Percentiles rank a stretch among this genome's conserved stretches.
Evolutionary conservation across 164 flowering plant genomes (phyloP).

Genomic region (Magnolia kwangsiensis): DNA sequence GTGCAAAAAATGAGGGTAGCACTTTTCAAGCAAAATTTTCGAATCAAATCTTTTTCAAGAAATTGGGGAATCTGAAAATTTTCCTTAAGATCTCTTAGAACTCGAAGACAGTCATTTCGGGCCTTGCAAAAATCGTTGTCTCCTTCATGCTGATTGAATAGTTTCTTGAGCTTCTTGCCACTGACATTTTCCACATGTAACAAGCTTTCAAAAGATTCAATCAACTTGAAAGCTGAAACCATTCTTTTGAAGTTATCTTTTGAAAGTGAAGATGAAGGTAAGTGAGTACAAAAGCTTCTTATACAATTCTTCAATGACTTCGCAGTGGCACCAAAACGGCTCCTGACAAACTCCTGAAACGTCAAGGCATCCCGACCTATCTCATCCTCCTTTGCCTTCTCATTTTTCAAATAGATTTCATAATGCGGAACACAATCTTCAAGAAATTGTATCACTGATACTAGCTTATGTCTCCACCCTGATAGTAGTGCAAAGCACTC

Average conservation of each 20-base stretch:
- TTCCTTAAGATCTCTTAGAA: constrained; percentile 22
- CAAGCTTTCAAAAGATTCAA: constrained; percentile 30
- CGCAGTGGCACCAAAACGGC: neutral
- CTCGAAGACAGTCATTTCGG: constrained; percentile 17
- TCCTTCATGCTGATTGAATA: constrained; percentile 22
- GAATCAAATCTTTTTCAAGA: constrained; percentile 8
- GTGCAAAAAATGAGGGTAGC: constrained; percentile 45
- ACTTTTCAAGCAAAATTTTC: constrained; percentile 16
- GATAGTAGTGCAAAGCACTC: constrained; percentile 41
- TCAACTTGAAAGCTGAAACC: constrained; percentile 16
- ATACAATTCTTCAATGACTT: constrained; percentile 28
- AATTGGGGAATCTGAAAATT: constrained; percentile 27
- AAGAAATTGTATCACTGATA: constrained; percentile 42
- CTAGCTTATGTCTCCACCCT: constrained; percentile 44
- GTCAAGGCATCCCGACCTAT: neutral
- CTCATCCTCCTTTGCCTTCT: constrained; percentile 2
- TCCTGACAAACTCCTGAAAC: neutral
- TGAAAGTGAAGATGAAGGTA: constrained; percentile 28
- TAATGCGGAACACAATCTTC: constrained; percentile 41
- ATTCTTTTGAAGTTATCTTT: constrained; percentile 25
- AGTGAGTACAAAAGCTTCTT: constrained; percentile 38
- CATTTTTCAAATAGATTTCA: constrained; percentile 34
- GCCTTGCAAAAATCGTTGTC: neutral
- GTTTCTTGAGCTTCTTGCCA: constrained; percentile 31
- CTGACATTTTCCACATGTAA: constrained; percentile 22